Conservation (phyloP, 2,329 filamentous ascomycete genomes). For the Moelleriella libera region DNA sequence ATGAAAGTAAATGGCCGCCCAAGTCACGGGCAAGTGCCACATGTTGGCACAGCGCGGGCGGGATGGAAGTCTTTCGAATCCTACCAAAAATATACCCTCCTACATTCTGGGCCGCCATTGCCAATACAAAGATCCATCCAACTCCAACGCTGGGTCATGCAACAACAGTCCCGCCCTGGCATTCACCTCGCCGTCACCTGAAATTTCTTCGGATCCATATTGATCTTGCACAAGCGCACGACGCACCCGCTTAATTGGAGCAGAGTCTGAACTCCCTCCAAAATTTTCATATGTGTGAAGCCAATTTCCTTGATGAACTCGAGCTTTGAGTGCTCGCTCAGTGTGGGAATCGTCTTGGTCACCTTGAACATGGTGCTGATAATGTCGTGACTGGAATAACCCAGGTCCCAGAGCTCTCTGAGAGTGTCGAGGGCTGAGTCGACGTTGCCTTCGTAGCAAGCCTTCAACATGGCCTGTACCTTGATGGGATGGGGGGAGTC, state of each 20-base stretch:
- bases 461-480: constrained; percentile 96
- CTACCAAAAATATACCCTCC: too few relatives aligned
- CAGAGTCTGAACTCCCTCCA: constrained; percentile 94
- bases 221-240: constrained; percentile 81
- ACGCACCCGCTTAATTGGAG: constrained; percentile 89
- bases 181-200: constrained; percentile 23
- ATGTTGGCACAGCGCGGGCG: too few relatives aligned
- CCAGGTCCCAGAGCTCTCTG: constrained; percentile 84
- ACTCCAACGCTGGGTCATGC: constrained; percentile 17
- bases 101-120: neutral
- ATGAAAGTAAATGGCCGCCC: constrained; percentile 3
- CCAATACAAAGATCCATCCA: constrained; percentile 4
- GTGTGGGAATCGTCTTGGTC: constrained; percentile 82
- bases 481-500: constrained; percentile 96
- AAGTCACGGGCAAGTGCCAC: too few relatives aligned
- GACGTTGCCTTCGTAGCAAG: constrained; percentile 83
- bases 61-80: neutral
- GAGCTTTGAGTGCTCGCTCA: constrained; percentile 89
- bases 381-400: constrained; percentile 97
- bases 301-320: constrained; percentile 99
- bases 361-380: constrained; percentile 99
- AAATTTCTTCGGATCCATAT: constrained; percentile 87
- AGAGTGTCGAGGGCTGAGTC: constrained; percentile 76
- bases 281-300: constrained; percentile 96
- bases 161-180: neutral